A percentile compares a stretch with the other conserved stretches of the same genome.
Evolutionary conservation across 225 moss, liverwort and hornwort genomes (phyloP).

Genomic region (Sphagnum tenellum): DNA sequence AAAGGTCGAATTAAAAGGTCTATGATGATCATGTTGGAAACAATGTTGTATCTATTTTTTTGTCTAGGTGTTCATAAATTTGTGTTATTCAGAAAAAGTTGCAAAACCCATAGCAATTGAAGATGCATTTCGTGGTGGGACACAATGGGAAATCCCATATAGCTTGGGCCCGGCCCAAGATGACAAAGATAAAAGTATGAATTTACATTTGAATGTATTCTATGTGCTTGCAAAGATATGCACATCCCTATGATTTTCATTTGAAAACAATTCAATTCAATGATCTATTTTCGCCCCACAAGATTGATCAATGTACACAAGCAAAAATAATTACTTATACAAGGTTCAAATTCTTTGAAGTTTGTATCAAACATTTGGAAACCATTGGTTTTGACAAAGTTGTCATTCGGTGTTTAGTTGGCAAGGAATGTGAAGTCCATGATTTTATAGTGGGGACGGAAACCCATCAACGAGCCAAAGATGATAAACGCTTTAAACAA

Average conservation of each 20-base stretch:
- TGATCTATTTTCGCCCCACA: background rate
- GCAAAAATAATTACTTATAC: background rate
- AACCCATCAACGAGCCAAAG: slow-evolving; percentile 31
- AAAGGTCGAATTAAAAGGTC: too few relatives aligned
- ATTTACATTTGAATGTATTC: too few relatives aligned
- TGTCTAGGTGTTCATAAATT: slow-evolving; percentile 60
- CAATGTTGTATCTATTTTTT: too few relatives aligned
- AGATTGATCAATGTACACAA: background rate
- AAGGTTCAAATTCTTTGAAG: background rate
- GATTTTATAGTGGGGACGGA: slow-evolving; percentile 53
- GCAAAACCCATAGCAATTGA: slow-evolving; percentile 31
- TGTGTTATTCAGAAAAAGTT: slow-evolving; percentile 64
- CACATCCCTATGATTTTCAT: background rate
- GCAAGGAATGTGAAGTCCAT: slow-evolving; percentile 48
- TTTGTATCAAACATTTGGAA: too few relatives aligned
- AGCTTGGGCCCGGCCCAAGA: slow-evolving; percentile 39
- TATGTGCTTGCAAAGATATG: background rate
- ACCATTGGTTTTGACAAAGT: too few relatives aligned
- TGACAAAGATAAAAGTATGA: slow-evolving; percentile 51
- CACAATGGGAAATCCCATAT: slow-evolving; percentile 70
- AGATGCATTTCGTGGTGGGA: slow-evolving; percentile 33
- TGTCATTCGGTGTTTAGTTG: slow-evolving; percentile 9
- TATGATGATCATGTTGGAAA: too few relatives aligned
- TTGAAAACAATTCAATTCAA: background rate
- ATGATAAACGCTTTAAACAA: slow-evolving; percentile 34